Percentiles rank a stretch among this genome's conserved stretches.
Evolutionary conservation across 2,329 filamentous ascomycete genomes (phyloP).

Genomic region (Trichoderma harzianum): DNA sequence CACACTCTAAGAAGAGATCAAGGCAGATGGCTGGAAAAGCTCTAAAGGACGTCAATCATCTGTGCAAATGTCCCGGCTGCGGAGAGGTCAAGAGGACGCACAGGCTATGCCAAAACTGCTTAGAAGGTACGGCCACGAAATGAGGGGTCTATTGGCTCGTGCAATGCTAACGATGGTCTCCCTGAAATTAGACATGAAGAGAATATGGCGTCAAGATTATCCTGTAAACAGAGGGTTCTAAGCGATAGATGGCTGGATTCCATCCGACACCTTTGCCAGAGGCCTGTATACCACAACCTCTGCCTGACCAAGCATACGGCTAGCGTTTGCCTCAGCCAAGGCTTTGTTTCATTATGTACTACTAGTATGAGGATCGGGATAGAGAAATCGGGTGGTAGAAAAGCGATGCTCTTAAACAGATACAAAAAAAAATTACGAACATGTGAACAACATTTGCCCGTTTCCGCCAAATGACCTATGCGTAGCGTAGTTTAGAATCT

Average conservation of each 20-base stretch:
- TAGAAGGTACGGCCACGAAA: slow-evolving; percentile 61
- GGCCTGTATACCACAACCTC: slow-evolving; percentile 31
- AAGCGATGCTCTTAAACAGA: not conserved
- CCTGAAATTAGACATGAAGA: slow-evolving; percentile 42
- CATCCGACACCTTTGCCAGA: slow-evolving; percentile 26
- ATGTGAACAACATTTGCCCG: not conserved
- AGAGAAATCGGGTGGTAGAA: not conserved
- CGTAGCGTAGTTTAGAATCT: not conserved
- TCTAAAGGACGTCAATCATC: slow-evolving; percentile 79
- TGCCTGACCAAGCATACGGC: slow-evolving; percentile 32
- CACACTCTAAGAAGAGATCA: slow-evolving; percentile 90
- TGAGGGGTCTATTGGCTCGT: not conserved
- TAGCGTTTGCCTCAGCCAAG: slow-evolving; percentile 33
- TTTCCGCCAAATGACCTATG: not conserved
- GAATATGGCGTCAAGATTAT: slow-evolving; percentile 42
- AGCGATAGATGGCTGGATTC: slow-evolving; percentile 19
- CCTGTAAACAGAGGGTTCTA: slow-evolving; percentile 34
- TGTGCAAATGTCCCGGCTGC: slow-evolving; percentile 88
- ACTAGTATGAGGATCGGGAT: slow-evolving; percentile 13
- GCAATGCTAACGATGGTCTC: not conserved
- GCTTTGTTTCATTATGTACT: slow-evolving; percentile 27
- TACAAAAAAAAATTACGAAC: not conserved
- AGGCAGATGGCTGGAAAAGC: slow-evolving; percentile 95
- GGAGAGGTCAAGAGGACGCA: slow-evolving; percentile 86
- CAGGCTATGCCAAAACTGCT: slow-evolving; percentile 81